Conservation (phyloP, 768 basidiomycete genomes). For the Pholiota microspora region DNA sequence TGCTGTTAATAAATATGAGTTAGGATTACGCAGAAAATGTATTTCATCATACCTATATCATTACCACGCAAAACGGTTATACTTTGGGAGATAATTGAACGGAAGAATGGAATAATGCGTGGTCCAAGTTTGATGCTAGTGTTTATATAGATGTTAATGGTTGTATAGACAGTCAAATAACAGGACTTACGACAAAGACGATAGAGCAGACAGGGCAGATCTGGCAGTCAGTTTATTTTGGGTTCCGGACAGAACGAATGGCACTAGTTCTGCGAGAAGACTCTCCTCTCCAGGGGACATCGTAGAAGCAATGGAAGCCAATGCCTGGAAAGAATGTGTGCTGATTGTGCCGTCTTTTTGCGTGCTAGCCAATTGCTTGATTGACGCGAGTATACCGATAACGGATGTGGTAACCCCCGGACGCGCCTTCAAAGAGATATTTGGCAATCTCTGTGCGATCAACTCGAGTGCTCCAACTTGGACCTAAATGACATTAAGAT, state of each 20-base stretch:
- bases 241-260: slow-evolving; percentile 51
- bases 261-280: slow-evolving; percentile 56
- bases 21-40: not conserved
- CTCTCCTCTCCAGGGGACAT: slow-evolving; percentile 66
- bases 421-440: slow-evolving; percentile 57
- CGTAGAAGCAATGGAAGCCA: slow-evolving; percentile 59
- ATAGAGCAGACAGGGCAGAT: slow-evolving; percentile 52
- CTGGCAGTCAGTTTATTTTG: slow-evolving; percentile 34
- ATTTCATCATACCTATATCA: slow-evolving; percentile 29
- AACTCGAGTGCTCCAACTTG: slow-evolving; percentile 69
- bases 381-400: slow-evolving; percentile 47
- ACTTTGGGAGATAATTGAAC: slow-evolving; percentile 62
- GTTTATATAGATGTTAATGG: not conserved
- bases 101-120: slow-evolving; percentile 84
- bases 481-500: slow-evolving; percentile 37
- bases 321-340: slow-evolving; percentile 52
- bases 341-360: slow-evolving; percentile 39
- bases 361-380: slow-evolving; percentile 46
- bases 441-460: slow-evolving; percentile 61
- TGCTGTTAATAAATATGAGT: slow-evolving; percentile 19
- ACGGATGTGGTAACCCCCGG: slow-evolving; percentile 47
- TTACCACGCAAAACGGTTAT: slow-evolving; percentile 44
- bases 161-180: slow-evolving; percentile 10
- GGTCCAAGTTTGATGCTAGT: slow-evolving; percentile 75
- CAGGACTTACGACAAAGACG: slow-evolving; percentile 57